phyloP scores from a whole-genome alignment of 2,329 filamentous ascomycete genomes.

The Phialophora macrospora region DNA sequence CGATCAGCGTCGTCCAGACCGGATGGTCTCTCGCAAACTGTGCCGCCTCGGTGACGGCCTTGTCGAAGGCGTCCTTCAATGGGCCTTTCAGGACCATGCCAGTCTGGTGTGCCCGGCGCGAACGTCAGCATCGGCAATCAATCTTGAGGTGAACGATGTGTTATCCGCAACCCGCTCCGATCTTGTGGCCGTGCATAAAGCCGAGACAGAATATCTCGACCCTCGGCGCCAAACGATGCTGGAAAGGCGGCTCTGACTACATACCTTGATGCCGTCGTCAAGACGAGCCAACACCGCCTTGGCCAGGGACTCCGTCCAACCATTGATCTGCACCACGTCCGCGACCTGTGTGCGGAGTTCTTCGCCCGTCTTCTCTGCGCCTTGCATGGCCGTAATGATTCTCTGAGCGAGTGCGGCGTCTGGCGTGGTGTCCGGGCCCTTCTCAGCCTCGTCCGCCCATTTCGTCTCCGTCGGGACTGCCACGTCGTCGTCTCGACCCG shows the following conservation, averaged over 20 bases:
- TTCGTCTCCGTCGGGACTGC: neutral
- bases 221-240: neutral
- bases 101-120: neutral
- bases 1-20: slow-evolving; percentile 39
- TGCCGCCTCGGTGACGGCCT: slow-evolving; percentile 31
- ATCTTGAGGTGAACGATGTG: neutral
- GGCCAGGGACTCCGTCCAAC: slow-evolving; percentile 24
- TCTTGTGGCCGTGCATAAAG: neutral
- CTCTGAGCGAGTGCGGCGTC: neutral
- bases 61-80: slow-evolving; percentile 11
- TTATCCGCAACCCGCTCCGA: neutral
- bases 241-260: neutral
- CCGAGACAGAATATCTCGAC: neutral
- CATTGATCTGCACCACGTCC: slow-evolving; percentile 4
- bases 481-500: neutral
- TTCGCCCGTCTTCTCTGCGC: slow-evolving; percentile 5
- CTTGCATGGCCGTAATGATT: neutral
- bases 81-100: neutral
- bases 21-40: slow-evolving; percentile 40
- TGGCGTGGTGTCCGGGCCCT: neutral
- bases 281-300: slow-evolving; percentile 1
- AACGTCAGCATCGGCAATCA: neutral
- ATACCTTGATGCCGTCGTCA: neutral
- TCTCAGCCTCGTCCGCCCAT: neutral
- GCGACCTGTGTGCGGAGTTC: slow-evolving; percentile 5